These are phyloP conservation scores for Pleurotus eryngii DNA, from an alignment of 768 basidiomycete species.

Conservation along the genomic window DNA sequence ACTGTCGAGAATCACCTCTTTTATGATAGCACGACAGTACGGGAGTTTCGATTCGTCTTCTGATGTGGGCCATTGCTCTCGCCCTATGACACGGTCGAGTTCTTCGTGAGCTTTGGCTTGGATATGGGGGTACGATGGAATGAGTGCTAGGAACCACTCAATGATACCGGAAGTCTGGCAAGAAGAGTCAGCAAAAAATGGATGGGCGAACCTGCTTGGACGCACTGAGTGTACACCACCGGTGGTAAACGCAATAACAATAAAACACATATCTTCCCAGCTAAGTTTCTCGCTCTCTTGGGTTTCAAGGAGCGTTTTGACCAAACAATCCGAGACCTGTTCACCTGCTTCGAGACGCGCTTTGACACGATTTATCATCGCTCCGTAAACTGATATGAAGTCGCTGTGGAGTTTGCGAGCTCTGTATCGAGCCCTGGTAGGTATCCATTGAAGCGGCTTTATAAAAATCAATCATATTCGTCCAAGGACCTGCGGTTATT, in stretches of 20 bases:
- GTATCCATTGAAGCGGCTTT: constrained; percentile 13
- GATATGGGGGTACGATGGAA: constrained; percentile 17
- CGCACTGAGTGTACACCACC: constrained; percentile 29
- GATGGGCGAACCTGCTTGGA: not conserved
- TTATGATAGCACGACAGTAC: constrained; percentile 22
- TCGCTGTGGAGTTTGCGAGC: constrained; percentile 16
- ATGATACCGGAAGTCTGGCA: constrained; percentile 17
- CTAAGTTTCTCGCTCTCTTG: constrained; percentile 25
- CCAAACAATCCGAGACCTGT: constrained; percentile 29
- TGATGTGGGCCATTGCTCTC: constrained; percentile 17
- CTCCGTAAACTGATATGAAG: constrained; percentile 26
- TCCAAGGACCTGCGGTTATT: constrained; percentile 12
- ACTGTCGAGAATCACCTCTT: constrained; percentile 14
- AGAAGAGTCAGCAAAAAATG: not conserved
- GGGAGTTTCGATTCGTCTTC: constrained; percentile 19
- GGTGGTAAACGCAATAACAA: constrained; percentile 25
- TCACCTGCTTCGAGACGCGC: constrained; percentile 25
- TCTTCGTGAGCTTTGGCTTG: constrained; percentile 15
- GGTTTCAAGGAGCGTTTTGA: constrained; percentile 23
- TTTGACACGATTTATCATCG: constrained; percentile 23
- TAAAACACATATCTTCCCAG: constrained; percentile 27
- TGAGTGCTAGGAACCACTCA: constrained; percentile 22
- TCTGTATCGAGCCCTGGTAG: constrained; percentile 12
- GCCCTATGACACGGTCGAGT: constrained; percentile 18
- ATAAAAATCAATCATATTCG: constrained; percentile 22